Evolutionary conservation across 805 yeast species (phyloP).

Genomic region (Saccharomycopsis schoenii): DNA sequence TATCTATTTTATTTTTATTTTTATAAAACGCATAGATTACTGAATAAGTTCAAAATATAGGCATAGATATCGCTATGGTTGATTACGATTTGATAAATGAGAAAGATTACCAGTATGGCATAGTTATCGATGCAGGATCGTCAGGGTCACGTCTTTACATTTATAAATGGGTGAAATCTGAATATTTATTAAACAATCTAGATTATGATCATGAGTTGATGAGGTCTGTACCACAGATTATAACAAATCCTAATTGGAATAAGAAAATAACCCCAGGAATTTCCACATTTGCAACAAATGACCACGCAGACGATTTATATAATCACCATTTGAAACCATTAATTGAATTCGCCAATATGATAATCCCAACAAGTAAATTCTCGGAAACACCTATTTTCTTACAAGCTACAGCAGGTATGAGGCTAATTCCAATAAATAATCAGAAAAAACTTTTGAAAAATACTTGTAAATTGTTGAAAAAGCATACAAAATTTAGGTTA

Average conservation of each 20-base stretch:
- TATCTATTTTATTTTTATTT: too few relatives aligned
- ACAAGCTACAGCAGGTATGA: slow-evolving; percentile 97
- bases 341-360: slow-evolving; percentile 54
- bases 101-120: slow-evolving; percentile 44
- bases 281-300: slow-evolving; percentile 50
- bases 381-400: slow-evolving; percentile 74
- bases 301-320: slow-evolving; percentile 44
- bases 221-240: slow-evolving; percentile 57
- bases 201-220: slow-evolving; percentile 27
- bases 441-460: slow-evolving; percentile 44
- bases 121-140: slow-evolving; percentile 91
- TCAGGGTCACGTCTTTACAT: slow-evolving; percentile 87
- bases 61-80: neutral
- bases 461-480: slow-evolving; percentile 48
- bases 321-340: slow-evolving; percentile 55
- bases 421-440: slow-evolving; percentile 51
- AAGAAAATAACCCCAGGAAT: slow-evolving; percentile 75
- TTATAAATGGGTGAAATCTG: slow-evolving; percentile 64
- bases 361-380: slow-evolving; percentile 56
- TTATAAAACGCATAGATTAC: neutral
- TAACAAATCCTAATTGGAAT: slow-evolving; percentile 60
- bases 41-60: too few relatives aligned
- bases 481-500: slow-evolving; percentile 45
- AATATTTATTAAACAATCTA: slow-evolving; percentile 23
- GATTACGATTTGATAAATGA: slow-evolving; percentile 4